Percentiles rank a stretch among this genome's conserved stretches.
These are phyloP conservation scores for Fraxinus quadrangulata DNA, from an alignment of 257 asterid species.

Conservation along the genomic window DNA sequence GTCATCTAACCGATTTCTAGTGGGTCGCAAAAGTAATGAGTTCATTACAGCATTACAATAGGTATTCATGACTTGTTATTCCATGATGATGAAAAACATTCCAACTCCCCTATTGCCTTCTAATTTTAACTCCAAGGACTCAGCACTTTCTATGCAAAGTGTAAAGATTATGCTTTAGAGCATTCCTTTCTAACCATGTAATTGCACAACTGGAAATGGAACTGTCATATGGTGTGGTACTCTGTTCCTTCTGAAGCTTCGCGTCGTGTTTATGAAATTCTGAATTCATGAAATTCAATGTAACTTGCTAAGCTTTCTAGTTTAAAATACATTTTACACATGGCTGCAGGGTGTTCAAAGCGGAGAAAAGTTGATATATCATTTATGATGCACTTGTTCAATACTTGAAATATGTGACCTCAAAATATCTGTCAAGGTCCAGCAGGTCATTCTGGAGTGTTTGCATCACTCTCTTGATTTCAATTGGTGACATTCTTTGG, in stretches of 20 bases:
- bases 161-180: background rate
- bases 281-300: background rate
- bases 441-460: no score
- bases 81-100: background rate
- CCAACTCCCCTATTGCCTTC: background rate
- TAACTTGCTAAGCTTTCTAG: background rate
- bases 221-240: conserved; percentile 7
- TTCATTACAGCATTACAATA: background rate
- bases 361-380: no score
- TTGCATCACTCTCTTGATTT: no score
- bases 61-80: background rate
- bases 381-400: no score
- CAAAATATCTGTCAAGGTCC: no score
- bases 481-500: no score
- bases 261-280: background rate
- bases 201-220: background rate
- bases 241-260: background rate
- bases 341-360: no score
- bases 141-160: background rate
- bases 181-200: background rate
- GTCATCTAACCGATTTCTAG: background rate
- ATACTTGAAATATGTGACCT: no score
- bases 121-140: background rate
- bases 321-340: background rate
- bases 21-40: background rate